phyloP scores from a whole-genome alignment of 768 basidiomycete species.

The Phanerochaete sordida region DNA sequence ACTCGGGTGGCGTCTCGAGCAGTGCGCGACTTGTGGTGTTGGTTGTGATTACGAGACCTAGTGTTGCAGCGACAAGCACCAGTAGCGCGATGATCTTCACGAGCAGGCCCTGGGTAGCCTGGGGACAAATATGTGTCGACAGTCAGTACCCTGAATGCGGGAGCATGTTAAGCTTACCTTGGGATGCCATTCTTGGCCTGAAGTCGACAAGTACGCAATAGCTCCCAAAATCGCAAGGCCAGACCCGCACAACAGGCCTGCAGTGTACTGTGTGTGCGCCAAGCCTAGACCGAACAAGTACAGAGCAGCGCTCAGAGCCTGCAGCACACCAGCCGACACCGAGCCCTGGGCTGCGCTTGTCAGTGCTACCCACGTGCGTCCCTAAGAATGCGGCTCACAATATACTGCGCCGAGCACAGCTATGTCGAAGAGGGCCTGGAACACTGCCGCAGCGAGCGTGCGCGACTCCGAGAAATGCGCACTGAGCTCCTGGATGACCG shows the following conservation, averaged over 20 bases:
- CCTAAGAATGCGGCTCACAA: constrained; percentile 16
- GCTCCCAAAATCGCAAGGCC: constrained; percentile 20
- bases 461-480: not conserved
- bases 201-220: constrained; percentile 8
- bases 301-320: constrained; percentile 18
- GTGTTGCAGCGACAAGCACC: not conserved
- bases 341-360: constrained; percentile 29
- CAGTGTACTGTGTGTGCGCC: constrained; percentile 5
- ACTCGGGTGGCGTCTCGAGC: not conserved
- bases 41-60: not conserved
- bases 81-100: not conserved
- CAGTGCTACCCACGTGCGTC: not conserved
- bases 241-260: constrained; percentile 18
- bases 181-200: not conserved
- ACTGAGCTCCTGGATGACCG: not conserved
- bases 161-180: not conserved
- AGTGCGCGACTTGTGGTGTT: not conserved
- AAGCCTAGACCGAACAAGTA: constrained; percentile 16
- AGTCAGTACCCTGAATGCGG: not conserved
- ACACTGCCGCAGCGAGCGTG: constrained; percentile 11
- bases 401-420: constrained; percentile 20
- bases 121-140: not conserved
- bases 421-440: constrained; percentile 16
- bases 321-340: constrained; percentile 22
- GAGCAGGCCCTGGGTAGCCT: not conserved